Evolutionary conservation across 2,329 filamentous ascomycete genomes (phyloP).

Genomic region (Chrysoporthe austroafricana): DNA sequence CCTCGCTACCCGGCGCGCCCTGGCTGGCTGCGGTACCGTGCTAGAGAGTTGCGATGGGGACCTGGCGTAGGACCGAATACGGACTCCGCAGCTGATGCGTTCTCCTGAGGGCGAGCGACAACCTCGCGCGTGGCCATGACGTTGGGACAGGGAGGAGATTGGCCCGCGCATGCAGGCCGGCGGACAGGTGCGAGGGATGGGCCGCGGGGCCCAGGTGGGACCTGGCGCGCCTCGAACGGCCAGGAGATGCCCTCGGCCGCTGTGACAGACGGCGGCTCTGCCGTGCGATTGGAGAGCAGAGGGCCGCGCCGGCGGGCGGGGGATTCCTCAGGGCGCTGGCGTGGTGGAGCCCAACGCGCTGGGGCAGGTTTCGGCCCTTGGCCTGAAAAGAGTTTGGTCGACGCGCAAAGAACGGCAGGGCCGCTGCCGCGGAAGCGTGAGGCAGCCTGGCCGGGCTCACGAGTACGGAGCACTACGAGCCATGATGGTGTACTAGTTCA

Average conservation of each 20-base stretch:
- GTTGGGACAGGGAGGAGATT: not conserved
- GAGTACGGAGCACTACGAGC: not conserved
- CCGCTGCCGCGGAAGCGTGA: not conserved
- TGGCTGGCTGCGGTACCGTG: too few relatives aligned
- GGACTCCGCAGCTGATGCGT: too few relatives aligned
- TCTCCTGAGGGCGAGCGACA: not conserved
- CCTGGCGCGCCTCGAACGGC: not conserved
- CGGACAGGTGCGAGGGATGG: slow-evolving; percentile 1
- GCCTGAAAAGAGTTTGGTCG: slow-evolving; percentile 2
- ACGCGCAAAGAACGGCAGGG: not conserved
- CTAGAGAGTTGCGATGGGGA: too few relatives aligned
- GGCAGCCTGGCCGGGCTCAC: not conserved
- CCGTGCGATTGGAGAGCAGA: slow-evolving; percentile 20
- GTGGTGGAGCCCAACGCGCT: not conserved
- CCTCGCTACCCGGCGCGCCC: too few relatives aligned
- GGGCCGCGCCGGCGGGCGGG: slow-evolving; percentile 6
- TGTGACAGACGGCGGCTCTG: slow-evolving; percentile 15
- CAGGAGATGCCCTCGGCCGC: not conserved
- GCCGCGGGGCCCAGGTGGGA: not conserved
- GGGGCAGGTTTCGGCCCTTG: slow-evolving; percentile 1
- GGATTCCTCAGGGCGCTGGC: not conserved
- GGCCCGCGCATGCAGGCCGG: not conserved
- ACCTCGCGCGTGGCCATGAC: not conserved
- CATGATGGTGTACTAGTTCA: not conserved
- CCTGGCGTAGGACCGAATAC: too few relatives aligned